These are phyloP conservation scores for Talaromyces sp. DNA, from an alignment of 2,329 filamentous ascomycete genomes.

Conservation along the genomic window DNA sequence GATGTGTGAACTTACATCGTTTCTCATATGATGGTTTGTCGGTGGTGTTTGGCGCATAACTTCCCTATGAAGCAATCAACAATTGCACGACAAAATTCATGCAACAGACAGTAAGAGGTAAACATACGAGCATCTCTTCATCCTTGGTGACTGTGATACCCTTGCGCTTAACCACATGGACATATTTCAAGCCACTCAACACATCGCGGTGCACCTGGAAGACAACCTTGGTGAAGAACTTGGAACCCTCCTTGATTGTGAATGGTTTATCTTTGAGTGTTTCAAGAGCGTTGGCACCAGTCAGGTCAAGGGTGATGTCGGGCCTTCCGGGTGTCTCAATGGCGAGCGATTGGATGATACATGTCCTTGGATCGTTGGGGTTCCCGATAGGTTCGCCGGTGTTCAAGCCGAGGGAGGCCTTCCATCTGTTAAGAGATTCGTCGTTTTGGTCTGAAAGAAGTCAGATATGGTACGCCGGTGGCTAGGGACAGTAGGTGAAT, in stretches of 20 bases:
- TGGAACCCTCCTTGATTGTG: conserved; percentile 92
- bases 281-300: conserved; percentile 66
- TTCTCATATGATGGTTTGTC: conserved; percentile 83
- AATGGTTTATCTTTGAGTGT: conserved; percentile 89
- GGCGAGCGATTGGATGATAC: conserved; percentile 87
- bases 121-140: conserved; percentile 91
- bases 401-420: conserved; percentile 85
- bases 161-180: conserved; percentile 89
- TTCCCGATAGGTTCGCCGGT: conserved; percentile 68
- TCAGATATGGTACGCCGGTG: background rate
- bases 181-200: conserved; percentile 89
- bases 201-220: conserved; percentile 98
- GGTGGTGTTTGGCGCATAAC: conserved; percentile 88
- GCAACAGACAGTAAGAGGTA: background rate
- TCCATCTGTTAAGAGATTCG: conserved; percentile 95
- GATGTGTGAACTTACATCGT: conserved; percentile 65
- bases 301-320: conserved; percentile 87
- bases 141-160: conserved; percentile 85
- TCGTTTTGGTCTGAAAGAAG: conserved; percentile 60
- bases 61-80: conserved; percentile 58
- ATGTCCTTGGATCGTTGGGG: conserved; percentile 79
- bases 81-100: background rate
- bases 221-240: conserved; percentile 88
- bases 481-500: background rate
- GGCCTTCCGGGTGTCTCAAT: conserved; percentile 78